These are phyloP conservation scores for Inonotus obliquus DNA, from an alignment of 1,284 basidiomycete species.

Conservation along the genomic window DNA sequence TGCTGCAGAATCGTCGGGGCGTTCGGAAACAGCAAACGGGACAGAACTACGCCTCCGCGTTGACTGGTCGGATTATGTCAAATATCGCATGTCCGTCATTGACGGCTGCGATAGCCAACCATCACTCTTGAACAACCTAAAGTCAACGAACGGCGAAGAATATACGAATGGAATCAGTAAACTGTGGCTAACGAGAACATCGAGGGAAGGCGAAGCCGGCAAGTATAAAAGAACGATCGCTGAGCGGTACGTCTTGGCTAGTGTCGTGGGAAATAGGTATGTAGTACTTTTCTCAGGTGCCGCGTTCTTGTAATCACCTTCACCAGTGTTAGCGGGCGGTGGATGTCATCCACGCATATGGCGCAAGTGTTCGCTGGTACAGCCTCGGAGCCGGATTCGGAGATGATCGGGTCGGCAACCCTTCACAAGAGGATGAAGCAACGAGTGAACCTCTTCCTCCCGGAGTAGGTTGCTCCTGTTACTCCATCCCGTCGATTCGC, in stretches of 20 bases:
- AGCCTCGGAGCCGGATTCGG: conserved; percentile 21
- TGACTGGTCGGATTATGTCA: conserved; percentile 63
- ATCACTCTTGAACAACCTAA: conserved; percentile 36
- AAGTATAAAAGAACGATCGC: conserved; percentile 44
- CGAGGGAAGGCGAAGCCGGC: conserved; percentile 40
- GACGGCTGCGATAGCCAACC: conserved; percentile 8
- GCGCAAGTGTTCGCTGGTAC: conserved; percentile 58
- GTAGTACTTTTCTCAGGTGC: conserved; percentile 13
- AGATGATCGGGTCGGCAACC: conserved; percentile 9
- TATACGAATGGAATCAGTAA: conserved; percentile 63
- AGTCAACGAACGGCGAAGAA: conserved; percentile 65
- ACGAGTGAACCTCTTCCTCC: conserved; percentile 53
- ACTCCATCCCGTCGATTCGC: neutral
- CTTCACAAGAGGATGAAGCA: conserved; percentile 21
- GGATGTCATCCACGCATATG: conserved; percentile 61
- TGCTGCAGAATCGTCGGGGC: neutral
- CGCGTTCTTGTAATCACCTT: neutral
- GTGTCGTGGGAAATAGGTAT: conserved; percentile 63
- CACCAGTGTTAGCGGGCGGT: conserved; percentile 57
- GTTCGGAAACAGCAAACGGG: neutral
- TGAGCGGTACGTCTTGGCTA: conserved; percentile 58
- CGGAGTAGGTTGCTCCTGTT: conserved; percentile 40
- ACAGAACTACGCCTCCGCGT: conserved; percentile 35
- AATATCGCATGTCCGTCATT: conserved; percentile 22
- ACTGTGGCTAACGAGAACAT: conserved; percentile 48